Evolutionary conservation across 108 stramenopile genomes (phyloP), one percentile per base, ranked within the genome.

Genomic region (Skeletonema grethae): DNA sequence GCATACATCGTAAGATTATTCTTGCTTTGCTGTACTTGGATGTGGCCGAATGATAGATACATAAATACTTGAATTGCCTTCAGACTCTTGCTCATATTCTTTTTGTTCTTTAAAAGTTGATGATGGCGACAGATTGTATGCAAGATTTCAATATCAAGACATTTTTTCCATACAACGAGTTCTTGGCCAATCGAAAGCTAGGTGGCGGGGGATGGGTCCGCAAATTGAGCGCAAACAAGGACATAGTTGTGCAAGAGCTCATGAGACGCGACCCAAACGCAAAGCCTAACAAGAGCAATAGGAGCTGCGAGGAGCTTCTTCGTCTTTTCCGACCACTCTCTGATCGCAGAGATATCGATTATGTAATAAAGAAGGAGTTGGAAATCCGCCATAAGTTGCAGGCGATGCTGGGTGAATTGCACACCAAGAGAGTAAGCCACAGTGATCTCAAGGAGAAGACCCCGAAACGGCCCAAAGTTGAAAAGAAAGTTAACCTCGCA

Each of bases 21-120:
- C 16, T 48, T 8, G 43, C 15, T 4, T 28, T 28, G 25, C 25
- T 28, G 1, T 28, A 28, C 1, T 28, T 28, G n/a, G n/a, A n/a
- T n/a, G n/a, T n/a, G 25, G 25, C 25, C 25, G 25, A 28, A 28
- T 1, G 25, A 28, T 3, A 34, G 45, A 9, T 46, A 46, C 16
- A 46, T 46, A 45, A 2, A 16, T 50, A 2, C 9, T 20, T 53
- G n/a, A 3, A 43, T 3, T 43, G 41, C 41, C 0, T 10, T n/a
- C 15, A 9, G 22, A 53, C 20, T 24, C 50, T 18, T 53, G 50
- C 50, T 53, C 22, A 22, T 18, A 48, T 53, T 9, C 50, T 22
- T n/a, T 53, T 53, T 53, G 50, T 53, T 53, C 50, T 53, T 53
- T 53, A n/a, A 53, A 0, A 53, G 50, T 53, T 53, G 50, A 53